Conservation (phyloP, 768 basidiomycete species). For the Lactarius hengduanensis region DNA sequence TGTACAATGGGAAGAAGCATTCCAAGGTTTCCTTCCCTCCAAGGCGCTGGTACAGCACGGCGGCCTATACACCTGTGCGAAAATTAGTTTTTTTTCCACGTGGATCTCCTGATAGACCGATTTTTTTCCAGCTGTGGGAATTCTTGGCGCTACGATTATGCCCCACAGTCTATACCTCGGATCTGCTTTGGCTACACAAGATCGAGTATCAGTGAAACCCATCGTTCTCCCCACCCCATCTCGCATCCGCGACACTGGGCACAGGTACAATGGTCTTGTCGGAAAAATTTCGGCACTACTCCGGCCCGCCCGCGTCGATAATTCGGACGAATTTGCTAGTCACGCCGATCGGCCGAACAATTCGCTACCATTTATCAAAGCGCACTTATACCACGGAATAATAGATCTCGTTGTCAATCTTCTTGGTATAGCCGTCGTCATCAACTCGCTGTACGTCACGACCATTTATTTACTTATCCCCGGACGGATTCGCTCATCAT, state of each 20-base stretch:
- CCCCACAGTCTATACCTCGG: constrained; percentile 49
- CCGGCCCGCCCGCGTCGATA: constrained; percentile 11
- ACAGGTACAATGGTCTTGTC: background rate
- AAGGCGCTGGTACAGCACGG: constrained; percentile 22
- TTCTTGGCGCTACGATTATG: constrained; percentile 46
- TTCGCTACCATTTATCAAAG: constrained; percentile 50
- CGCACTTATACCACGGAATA: constrained; percentile 65
- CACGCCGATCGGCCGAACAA: constrained; percentile 54
- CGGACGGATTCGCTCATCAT: constrained; percentile 12
- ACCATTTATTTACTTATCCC: constrained; percentile 8
- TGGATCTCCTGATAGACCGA: background rate
- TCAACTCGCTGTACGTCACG: constrained; percentile 74
- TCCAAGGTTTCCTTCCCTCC: constrained; percentile 27
- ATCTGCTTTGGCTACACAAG: constrained; percentile 43
- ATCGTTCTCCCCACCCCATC: background rate
- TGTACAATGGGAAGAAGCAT: constrained; percentile 23
- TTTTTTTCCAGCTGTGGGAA: constrained; percentile 28
- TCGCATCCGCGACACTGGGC: background rate
- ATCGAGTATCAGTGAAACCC: constrained; percentile 34
- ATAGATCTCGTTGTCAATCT: constrained; percentile 67
- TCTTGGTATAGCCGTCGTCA: constrained; percentile 81
- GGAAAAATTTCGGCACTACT: constrained; percentile 2
- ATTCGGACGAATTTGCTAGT: constrained; percentile 8
- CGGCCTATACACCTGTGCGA: constrained; percentile 26
- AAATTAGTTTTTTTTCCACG: background rate